These are phyloP conservation scores for Ilex aquifolium DNA, from an alignment of 257 asterid genomes.

Conservation along the genomic window DNA sequence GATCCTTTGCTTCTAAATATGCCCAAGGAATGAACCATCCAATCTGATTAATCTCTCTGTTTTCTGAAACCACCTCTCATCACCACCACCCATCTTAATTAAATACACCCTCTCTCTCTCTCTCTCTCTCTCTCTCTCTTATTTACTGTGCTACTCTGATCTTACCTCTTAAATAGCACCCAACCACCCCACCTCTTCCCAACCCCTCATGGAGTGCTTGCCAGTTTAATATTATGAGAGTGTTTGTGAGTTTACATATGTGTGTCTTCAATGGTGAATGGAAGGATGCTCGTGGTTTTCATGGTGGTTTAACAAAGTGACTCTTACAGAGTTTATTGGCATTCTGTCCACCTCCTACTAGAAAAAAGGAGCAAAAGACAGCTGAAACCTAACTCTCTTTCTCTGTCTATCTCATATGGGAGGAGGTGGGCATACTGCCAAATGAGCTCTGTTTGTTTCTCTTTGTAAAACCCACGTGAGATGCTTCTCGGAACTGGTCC, in stretches of 20 bases:
- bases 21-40: constrained; percentile 34
- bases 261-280: neutral
- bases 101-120: constrained; percentile 11
- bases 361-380: neutral
- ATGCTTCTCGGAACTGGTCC: neutral
- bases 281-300: constrained; percentile 17
- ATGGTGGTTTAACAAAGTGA: constrained; percentile 75
- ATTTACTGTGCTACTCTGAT: constrained; percentile 22
- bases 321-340: constrained; percentile 80
- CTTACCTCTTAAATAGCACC: constrained; percentile 47
- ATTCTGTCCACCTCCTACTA: constrained; percentile 96
- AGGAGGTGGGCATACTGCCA: constrained; percentile 79
- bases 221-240: too few relatives aligned
- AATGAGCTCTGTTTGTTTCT: constrained; percentile 73
- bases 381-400: neutral
- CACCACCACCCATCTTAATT: constrained; percentile 23
- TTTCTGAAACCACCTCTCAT: constrained; percentile 14
- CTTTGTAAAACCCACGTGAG: constrained; percentile 80
- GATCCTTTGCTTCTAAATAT: constrained; percentile 23
- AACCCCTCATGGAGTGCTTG: too few relatives aligned
- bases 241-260: too few relatives aligned
- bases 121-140: constrained; percentile 13
- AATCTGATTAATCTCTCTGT: constrained; percentile 18
- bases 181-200: constrained; percentile 24
- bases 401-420: neutral